Conservation (phyloP, 345 rosid species). For the Atalantia buxifolia region DNA sequence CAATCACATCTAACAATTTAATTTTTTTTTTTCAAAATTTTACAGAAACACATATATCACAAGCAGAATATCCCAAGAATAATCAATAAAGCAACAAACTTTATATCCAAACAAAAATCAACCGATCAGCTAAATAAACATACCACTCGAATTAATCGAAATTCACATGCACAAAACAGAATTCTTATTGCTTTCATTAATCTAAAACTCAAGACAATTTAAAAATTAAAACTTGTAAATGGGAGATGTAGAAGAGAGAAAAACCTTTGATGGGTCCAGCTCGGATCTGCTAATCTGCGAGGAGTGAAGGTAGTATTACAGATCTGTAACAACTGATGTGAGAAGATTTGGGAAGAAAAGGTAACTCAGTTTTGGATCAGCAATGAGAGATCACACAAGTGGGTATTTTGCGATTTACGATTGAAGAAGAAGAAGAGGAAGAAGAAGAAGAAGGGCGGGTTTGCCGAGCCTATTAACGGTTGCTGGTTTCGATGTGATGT, state of each 20-base stretch:
- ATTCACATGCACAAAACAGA: neutral
- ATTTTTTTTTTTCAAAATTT: neutral
- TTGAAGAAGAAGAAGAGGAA: neutral
- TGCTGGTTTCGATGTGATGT: neutral
- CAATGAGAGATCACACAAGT: conserved; percentile 8
- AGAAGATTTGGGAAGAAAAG: neutral
- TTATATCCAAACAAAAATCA: neutral
- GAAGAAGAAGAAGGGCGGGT: neutral
- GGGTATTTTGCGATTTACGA: neutral
- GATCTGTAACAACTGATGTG: conserved; percentile 13
- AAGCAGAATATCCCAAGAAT: neutral
- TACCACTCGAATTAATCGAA: neutral
- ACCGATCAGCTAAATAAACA: neutral
- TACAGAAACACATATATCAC: neutral
- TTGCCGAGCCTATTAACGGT: neutral
- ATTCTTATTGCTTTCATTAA: neutral
- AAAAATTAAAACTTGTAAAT: neutral
- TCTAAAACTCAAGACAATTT: neutral
- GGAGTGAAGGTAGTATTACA: neutral
- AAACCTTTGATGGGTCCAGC: neutral
- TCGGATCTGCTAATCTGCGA: conserved; percentile 6
- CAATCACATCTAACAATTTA: neutral
- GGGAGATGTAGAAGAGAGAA: neutral
- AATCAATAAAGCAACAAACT: neutral
- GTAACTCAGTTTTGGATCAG: conserved; percentile 11